Evolutionary conservation across 2,329 filamentous ascomycete genomes (phyloP).

Genomic region (Dissoconium aciculare): DNA sequence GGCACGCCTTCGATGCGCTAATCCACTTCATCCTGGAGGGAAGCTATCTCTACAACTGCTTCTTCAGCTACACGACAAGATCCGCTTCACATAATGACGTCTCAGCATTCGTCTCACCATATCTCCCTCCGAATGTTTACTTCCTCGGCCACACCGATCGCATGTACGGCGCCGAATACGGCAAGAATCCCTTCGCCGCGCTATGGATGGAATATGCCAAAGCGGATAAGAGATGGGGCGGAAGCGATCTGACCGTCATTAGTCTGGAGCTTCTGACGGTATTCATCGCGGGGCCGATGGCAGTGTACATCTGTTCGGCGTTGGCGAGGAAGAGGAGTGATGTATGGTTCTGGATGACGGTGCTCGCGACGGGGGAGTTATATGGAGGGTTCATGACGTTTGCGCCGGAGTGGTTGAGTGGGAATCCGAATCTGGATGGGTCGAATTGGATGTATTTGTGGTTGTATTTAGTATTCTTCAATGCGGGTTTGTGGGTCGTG

Average conservation of each 20-base stretch:
- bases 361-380: slow-evolving; percentile 47
- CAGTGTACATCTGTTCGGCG: slow-evolving; percentile 41
- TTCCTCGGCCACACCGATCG: slow-evolving; percentile 41
- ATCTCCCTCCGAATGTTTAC: slow-evolving; percentile 34
- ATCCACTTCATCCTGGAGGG: slow-evolving; percentile 88
- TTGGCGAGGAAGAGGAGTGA: slow-evolving; percentile 23
- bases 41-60: slow-evolving; percentile 83
- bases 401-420: slow-evolving; percentile 48
- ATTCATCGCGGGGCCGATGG: slow-evolving; percentile 42
- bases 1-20: slow-evolving; percentile 85
- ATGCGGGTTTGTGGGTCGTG: slow-evolving; percentile 44
- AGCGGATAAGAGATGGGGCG: slow-evolving; percentile 47
- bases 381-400: slow-evolving; percentile 54
- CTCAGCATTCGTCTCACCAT: slow-evolving; percentile 20
- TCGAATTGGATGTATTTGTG: slow-evolving; percentile 48
- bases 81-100: slow-evolving; percentile 16
- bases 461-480: slow-evolving; percentile 51
- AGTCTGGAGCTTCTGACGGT: slow-evolving; percentile 48
- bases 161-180: slow-evolving; percentile 46
- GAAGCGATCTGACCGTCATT: slow-evolving; percentile 43
- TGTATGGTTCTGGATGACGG: slow-evolving; percentile 42
- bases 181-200: slow-evolving; percentile 36
- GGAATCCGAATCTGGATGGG: slow-evolving; percentile 41
- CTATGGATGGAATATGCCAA: slow-evolving; percentile 54
- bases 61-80: slow-evolving; percentile 50